Percentiles rank a stretch among this genome's conserved stretches.
phyloP scores from a whole-genome alignment of 179 eudicot genomes.

The Beta macrorhiza region DNA sequence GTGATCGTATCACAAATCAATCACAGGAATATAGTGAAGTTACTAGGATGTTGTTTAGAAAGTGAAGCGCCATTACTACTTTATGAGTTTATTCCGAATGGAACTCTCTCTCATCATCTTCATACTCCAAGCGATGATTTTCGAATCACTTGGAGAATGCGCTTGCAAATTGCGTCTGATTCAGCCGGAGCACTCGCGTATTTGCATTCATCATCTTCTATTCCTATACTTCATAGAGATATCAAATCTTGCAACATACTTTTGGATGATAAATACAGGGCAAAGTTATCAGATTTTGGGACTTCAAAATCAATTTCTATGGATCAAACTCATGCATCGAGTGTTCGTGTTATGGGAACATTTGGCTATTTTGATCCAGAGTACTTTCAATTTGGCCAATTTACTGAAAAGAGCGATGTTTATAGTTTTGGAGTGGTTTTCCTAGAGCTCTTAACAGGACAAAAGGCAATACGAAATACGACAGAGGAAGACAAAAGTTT shows the following conservation, averaged over 20 bases:
- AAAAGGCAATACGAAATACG: conserved; percentile 35
- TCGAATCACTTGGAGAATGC: conserved; percentile 39
- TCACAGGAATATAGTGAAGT: conserved; percentile 53
- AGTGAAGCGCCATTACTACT: conserved; percentile 47
- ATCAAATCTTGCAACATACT: conserved; percentile 47
- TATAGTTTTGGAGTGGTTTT: conserved; percentile 62
- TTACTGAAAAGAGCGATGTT: conserved; percentile 48
- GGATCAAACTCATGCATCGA: conserved; percentile 36
- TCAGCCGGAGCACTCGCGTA: conserved; percentile 39
- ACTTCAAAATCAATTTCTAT: conserved; percentile 34
- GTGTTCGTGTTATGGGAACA: conserved; percentile 36
- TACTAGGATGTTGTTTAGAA: conserved; percentile 60
- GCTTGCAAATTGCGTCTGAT: conserved; percentile 40
- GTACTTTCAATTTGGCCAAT: conserved; percentile 37
- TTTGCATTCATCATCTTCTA: conserved; percentile 35
- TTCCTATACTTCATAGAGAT: conserved; percentile 40
- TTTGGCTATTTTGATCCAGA: conserved; percentile 46
- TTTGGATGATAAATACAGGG: conserved; percentile 39
- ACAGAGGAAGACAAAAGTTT: conserved; percentile 29
- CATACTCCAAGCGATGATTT: conserved; percentile 38
- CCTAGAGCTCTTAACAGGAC: conserved; percentile 49
- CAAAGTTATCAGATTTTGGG: conserved; percentile 44
- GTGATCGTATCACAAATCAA: conserved; percentile 51
- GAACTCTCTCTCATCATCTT: conserved; percentile 42
- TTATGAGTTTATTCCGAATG: conserved; percentile 50